Percentiles rank a stretch among this genome's conserved stretches.
phyloP scores from a whole-genome alignment of 345 rosid genomes.

The Gossypium mustelinum region DNA sequence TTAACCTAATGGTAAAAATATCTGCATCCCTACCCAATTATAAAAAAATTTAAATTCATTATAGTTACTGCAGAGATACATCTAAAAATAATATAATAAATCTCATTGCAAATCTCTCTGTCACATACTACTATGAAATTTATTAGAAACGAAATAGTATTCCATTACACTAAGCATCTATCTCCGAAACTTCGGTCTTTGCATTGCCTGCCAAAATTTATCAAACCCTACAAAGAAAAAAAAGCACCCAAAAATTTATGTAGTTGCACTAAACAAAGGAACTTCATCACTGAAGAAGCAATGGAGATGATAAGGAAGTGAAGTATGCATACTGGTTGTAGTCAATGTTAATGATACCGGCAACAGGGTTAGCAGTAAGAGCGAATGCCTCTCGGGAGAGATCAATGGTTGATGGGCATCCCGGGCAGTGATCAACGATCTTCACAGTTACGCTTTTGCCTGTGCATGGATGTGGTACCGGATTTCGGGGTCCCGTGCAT shows the following conservation, averaged over 20 bases:
- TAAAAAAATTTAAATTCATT: too few relatives aligned
- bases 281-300: not conserved
- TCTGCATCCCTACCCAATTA: too few relatives aligned
- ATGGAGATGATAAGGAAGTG: not conserved
- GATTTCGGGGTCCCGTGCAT: constrained; percentile 16
- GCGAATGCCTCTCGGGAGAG: constrained; percentile 35
- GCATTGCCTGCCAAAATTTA: too few relatives aligned
- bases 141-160: too few relatives aligned
- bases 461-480: constrained; percentile 19
- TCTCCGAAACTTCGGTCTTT: too few relatives aligned
- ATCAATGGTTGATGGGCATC: constrained; percentile 26
- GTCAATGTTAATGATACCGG: constrained; percentile 26
- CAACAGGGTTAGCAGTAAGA: constrained; percentile 22
- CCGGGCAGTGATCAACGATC: constrained; percentile 24
- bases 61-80: too few relatives aligned
- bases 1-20: too few relatives aligned
- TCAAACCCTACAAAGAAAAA: too few relatives aligned
- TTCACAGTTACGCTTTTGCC: constrained; percentile 19
- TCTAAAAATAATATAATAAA: too few relatives aligned
- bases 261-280: not conserved
- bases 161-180: too few relatives aligned
- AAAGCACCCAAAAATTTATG: not conserved
- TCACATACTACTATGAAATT: too few relatives aligned
- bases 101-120: too few relatives aligned
- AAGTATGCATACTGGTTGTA: constrained; percentile 24